These are phyloP conservation scores for Tephrocybe rancida DNA, from an alignment of 768 basidiomycete species.

Conservation along the genomic window DNA sequence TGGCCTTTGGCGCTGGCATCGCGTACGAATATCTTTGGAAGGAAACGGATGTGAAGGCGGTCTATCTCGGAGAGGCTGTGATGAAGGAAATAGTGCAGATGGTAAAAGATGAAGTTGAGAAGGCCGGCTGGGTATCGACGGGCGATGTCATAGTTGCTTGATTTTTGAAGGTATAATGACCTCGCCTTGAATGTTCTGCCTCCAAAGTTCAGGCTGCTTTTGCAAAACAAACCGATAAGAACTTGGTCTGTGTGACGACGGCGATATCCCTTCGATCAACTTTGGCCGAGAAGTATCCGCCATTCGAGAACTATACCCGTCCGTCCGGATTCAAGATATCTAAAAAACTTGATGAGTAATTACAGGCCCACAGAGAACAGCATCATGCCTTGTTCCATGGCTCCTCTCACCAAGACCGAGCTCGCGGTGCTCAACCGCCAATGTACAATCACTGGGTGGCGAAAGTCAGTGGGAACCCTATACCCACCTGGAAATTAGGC, in stretches of 20 bases:
- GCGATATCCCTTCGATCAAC: neutral
- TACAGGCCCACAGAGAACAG: constrained; percentile 1
- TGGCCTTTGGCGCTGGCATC: neutral
- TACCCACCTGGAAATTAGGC: constrained; percentile 1
- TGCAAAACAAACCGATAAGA: neutral
- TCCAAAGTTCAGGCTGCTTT: neutral
- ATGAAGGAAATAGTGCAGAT: neutral
- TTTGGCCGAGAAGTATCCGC: neutral
- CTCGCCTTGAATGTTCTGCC: neutral
- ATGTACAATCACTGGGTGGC: constrained; percentile 4
- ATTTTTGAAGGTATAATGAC: constrained; percentile 6
- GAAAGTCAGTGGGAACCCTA: neutral
- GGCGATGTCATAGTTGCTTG: constrained; percentile 9
- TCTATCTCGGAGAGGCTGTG: constrained; percentile 1
- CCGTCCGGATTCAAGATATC: neutral
- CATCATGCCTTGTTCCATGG: constrained; percentile 8
- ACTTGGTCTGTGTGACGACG: neutral
- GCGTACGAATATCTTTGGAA: constrained; percentile 3
- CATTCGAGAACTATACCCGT: constrained; percentile 4
- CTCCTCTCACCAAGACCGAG: constrained; percentile 1
- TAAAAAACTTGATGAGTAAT: too few species aligned
- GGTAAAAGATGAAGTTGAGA: constrained; percentile 1
- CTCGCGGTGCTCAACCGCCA: constrained; percentile 2
- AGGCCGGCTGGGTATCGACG: neutral
- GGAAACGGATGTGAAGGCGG: neutral